Percentiles rank a stretch among this genome's conserved stretches.
Conservation (phyloP, 345 rosid species). For the Ceriops tagal region DNA sequence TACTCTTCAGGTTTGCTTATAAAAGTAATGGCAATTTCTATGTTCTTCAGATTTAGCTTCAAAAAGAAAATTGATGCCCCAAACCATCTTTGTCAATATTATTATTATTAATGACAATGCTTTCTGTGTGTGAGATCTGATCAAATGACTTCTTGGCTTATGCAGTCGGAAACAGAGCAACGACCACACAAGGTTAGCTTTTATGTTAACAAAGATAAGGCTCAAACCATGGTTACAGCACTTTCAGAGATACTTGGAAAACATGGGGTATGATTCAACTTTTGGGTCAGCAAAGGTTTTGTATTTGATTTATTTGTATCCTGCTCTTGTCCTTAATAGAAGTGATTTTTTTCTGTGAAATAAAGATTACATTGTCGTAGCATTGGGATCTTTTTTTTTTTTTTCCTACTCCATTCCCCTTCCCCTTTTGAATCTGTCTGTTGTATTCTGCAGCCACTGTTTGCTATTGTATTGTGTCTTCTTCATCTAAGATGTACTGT, state of each 20-base stretch:
- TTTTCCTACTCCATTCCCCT: not conserved
- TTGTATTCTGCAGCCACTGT: not conserved
- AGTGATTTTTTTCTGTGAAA: not conserved
- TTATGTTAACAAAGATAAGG: constrained; percentile 76
- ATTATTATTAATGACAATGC: not conserved
- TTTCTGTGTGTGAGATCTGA: constrained; percentile 15
- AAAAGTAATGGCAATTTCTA: not conserved
- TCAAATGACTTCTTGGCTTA: constrained; percentile 15
- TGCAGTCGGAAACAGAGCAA: constrained; percentile 89
- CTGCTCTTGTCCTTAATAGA: not conserved
- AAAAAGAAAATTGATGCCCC: not conserved
- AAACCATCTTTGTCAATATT: not conserved
- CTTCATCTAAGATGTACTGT: not conserved
- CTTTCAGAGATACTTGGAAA: constrained; percentile 59
- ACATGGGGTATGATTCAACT: constrained; percentile 50
- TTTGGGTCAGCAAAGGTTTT: not conserved
- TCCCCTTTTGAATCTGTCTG: not conserved
- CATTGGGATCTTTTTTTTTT: not conserved
- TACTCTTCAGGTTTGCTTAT: constrained; percentile 68
- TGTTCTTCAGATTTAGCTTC: not conserved
- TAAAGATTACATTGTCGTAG: not conserved
- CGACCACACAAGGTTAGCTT: constrained; percentile 91
- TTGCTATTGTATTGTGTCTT: not conserved
- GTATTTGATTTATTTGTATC: not conserved
- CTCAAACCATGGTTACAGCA: constrained; percentile 52